Base-by-base conservation (phyloP, 176 grass and related monocot species). In the Areca catechu region DNA sequence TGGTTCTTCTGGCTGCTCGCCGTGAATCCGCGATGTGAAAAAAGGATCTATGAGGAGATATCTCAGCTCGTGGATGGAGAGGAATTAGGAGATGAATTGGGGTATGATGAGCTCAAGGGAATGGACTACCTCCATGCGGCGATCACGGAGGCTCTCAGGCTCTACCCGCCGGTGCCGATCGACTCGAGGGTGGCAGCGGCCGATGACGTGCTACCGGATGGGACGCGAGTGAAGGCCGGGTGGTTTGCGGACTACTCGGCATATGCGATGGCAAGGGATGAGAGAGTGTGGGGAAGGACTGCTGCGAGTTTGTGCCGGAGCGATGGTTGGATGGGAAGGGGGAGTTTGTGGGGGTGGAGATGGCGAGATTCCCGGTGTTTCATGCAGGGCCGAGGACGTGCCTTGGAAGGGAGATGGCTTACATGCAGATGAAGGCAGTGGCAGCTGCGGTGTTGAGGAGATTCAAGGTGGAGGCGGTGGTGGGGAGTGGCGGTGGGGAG, bases 1-100 rank as follows among this genome's bases (percentile, higher is more conserved):
- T 88, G 89, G 84, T 76, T 95, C 67, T 88, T 95, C 80, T 95
- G 89, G 89, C 74, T 85, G 20, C 74, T 79, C 5, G 81, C 48
- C 61, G 61, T 50, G 81, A 51, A 58, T 66, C 82, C 59, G 68
- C 75, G 57, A 61, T 57, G 30, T 73, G 74, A 86, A 61, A 14
- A 63, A 50, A 80, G 52, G 19, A 80, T 79, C 20, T 4, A 62
- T 69, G 63, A 82, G 50, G 80, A 84, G 54, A 77, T 59, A 5
- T 58, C 70, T 50, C 67, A 54, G 5, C 17, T 22, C 17, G 48
- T n/a, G 19, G 71, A 76, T 48, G 54, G 30, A 1, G 49, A 48
- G 20, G 34, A 24, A n/a, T n/a, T n/a, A 2, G 57, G 19, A 25
- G 63, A 76, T 1, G 14, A 12, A 5, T 19, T 19, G 62, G 60